Evolutionary conservation across 108 stramenopile species (phyloP).

Genomic region (Cyclostephanos tholiformis): DNA sequence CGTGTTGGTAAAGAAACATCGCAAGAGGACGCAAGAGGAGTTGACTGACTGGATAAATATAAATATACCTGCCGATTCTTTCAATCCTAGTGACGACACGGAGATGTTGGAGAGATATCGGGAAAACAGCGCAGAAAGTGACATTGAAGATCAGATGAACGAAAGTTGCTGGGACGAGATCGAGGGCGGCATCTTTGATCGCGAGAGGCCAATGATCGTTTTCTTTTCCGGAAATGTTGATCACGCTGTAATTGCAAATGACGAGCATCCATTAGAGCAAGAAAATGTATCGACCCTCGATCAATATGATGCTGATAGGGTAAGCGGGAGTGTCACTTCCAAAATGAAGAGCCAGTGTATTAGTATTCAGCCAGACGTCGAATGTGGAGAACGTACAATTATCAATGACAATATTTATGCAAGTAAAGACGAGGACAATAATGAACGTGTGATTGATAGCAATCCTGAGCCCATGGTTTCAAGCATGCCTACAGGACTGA

Average conservation of each 20-base stretch:
- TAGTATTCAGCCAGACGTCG: constrained; percentile 4
- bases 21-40: constrained; percentile 18
- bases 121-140: not conserved
- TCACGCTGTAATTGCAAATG: not conserved
- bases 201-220: not conserved
- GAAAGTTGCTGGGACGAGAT: constrained; percentile 8
- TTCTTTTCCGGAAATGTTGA: not conserved
- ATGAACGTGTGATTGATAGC: not conserved
- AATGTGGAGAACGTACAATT: not conserved
- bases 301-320: not conserved
- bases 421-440: not conserved
- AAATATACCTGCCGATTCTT: not conserved
- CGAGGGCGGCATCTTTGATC: not conserved
- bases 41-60: not conserved
- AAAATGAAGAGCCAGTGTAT: not conserved
- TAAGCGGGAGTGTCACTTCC: not conserved
- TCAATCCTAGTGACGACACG: not conserved
- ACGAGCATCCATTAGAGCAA: not conserved
- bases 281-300: not conserved
- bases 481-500: not conserved
- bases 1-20: constrained; percentile 27
- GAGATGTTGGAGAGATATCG: not conserved
- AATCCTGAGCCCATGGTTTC: not conserved
- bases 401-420: not conserved
- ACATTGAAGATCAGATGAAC: not conserved